Evolutionary conservation across 2,329 filamentous ascomycete genomes (phyloP), one percentile per base, ranked within the genome.

Genomic region (Tolypocladium nubicola): DNA sequence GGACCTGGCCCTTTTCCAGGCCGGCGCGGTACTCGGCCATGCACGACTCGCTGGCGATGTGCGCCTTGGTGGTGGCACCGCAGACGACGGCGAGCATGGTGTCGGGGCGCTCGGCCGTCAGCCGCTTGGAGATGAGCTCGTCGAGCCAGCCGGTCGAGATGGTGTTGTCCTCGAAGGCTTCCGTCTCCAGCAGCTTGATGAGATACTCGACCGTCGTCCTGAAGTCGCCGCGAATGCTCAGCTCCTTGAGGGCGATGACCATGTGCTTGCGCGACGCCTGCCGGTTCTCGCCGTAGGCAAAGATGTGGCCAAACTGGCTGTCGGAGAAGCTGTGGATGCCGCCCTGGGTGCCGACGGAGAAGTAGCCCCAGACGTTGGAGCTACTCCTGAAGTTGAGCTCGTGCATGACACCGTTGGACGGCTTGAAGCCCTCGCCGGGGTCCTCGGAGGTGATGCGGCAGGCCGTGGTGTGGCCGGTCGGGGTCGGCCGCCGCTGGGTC

Each of bases 341-440:
- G 77, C 92, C 93, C 57, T 91, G 87, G 11, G 92, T 94, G 78
- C 92, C 90, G 73, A 99, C 94, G 56, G 94, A 99, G 85, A 99
- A 99, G 77, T 99, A 99, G 81, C 94, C 94, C 94, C 94, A 99
- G 57, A 97, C 94, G 66, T 99, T 99, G 62, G 94, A 97, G 73
- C 91, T 96, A 79, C 89, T 95, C 70, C 94, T 85, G 85, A 99
- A 99, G 81, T 99, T 99, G 69, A 99, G 80, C 70, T 99, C 94
- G 78, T 97, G 94, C 85, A 99, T 95, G 56, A 93, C 96, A 85
- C 94, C 94, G 68, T 93, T 96, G 52, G 94, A 99, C 58, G 94
- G 94, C 83, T 99, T 99, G 85, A 99, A 99, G 56, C 94, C 94
- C 80, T 99, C 94, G 68, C 95, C 94, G 11, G 94, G 94, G 72